A percentile compares a stretch with the other conserved stretches of the same genome.
Evolutionary conservation across 2,329 filamentous ascomycete genomes (phyloP).

Genomic region (Pseudonectria buxi): DNA sequence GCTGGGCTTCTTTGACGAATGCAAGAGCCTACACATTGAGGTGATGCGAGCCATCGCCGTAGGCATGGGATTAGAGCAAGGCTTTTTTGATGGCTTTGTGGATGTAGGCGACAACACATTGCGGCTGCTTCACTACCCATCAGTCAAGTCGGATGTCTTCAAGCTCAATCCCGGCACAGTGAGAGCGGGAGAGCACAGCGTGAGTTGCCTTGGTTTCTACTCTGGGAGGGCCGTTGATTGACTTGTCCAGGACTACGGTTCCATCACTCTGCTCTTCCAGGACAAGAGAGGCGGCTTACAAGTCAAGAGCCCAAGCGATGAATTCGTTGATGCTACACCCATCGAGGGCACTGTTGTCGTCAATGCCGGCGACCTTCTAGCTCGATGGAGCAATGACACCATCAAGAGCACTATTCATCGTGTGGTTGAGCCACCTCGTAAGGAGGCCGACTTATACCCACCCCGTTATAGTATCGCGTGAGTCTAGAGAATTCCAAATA

Average conservation of each 20-base stretch:
- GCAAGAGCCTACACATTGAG: conserved; percentile 66
- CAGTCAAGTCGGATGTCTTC: conserved; percentile 60
- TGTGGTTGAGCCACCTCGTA: conserved; percentile 74
- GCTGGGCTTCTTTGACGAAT: conserved; percentile 66
- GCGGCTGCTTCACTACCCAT: conserved; percentile 70
- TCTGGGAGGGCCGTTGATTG: neutral
- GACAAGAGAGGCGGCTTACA: conserved; percentile 50
- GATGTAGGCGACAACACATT: conserved; percentile 64
- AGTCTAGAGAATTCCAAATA: conserved; percentile 20
- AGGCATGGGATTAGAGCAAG: conserved; percentile 65
- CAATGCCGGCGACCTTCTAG: conserved; percentile 81
- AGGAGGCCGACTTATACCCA: conserved; percentile 54
- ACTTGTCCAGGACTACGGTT: conserved; percentile 44
- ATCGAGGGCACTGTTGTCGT: conserved; percentile 77
- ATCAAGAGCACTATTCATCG: conserved; percentile 88
- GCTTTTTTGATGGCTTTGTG: conserved; percentile 71
- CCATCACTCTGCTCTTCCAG: conserved; percentile 57
- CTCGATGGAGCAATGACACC: conserved; percentile 83
- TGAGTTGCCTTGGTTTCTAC: conserved; percentile 11
- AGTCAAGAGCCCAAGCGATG: conserved; percentile 63
- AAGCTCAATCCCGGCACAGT: conserved; percentile 61
- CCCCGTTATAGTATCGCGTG: conserved; percentile 80
- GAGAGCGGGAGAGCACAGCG: conserved; percentile 69
- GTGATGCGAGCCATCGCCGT: conserved; percentile 81
- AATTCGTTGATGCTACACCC: conserved; percentile 76